These are phyloP conservation scores for Salix dunnii DNA, from an alignment of 345 rosid species.

Conservation along the genomic window DNA sequence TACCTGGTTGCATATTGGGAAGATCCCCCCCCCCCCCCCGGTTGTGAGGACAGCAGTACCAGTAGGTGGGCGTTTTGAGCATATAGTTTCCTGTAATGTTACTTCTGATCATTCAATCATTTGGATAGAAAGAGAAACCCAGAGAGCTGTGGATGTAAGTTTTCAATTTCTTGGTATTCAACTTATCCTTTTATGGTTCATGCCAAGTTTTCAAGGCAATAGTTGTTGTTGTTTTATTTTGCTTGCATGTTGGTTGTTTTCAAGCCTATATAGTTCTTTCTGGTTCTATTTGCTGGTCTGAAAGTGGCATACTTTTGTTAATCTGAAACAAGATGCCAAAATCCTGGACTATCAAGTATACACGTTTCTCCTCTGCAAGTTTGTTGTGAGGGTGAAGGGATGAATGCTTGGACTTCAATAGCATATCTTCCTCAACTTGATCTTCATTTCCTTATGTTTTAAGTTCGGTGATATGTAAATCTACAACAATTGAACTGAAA, in stretches of 20 bases:
- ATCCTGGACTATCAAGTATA: neutral
- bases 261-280: neutral
- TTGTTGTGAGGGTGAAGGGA: neutral
- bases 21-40: slow-evolving; percentile 85
- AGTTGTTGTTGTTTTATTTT: neutral
- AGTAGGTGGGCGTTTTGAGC: slow-evolving; percentile 94
- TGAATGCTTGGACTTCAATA: neutral
- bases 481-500: neutral
- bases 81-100: slow-evolving; percentile 89
- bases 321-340: neutral
- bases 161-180: neutral
- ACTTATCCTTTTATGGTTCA: neutral
- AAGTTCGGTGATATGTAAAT: neutral
- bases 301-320: neutral
- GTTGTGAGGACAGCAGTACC: slow-evolving; percentile 94
- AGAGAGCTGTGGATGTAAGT: slow-evolving; percentile 68
- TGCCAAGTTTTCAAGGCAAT: neutral
- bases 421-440: neutral
- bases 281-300: neutral
- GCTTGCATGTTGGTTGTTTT: neutral
- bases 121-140: slow-evolving; percentile 90
- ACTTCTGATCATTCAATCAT: slow-evolving; percentile 90
- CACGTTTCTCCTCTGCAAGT: neutral
- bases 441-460: neutral
- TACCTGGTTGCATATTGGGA: slow-evolving; percentile 52